phyloP scores from a whole-genome alignment of 108 stramenopile species.

The Bacterosira constricta region DNA sequence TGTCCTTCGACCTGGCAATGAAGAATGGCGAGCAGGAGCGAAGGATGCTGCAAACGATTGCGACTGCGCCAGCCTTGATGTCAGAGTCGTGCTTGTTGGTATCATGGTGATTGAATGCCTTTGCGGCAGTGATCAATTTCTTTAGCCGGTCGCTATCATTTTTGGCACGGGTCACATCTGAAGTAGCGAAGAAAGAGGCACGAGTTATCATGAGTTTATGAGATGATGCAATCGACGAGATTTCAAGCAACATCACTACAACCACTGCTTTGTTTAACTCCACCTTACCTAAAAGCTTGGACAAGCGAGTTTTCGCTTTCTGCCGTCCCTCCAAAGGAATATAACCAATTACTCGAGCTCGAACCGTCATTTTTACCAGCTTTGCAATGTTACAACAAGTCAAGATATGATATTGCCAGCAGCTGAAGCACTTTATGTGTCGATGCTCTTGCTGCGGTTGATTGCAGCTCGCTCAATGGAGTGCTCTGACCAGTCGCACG shows the following conservation, averaged over 20 bases:
- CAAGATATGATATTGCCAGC: not conserved
- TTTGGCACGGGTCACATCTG: conserved; percentile 35
- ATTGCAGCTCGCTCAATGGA: no score
- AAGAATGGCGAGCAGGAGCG: conserved; percentile 42
- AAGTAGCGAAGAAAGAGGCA: not conserved
- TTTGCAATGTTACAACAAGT: no score
- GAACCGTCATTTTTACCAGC: conserved; percentile 13
- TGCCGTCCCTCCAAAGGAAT: conserved; percentile 32
- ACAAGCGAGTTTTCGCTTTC: conserved; percentile 25
- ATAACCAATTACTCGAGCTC: conserved; percentile 38
- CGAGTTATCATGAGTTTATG: not conserved
- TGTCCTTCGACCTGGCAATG: conserved; percentile 30
- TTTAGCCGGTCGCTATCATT: conserved; percentile 27
- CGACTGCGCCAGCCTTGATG: conserved; percentile 32
- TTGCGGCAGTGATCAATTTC: conserved; percentile 13
- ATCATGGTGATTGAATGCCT: conserved; percentile 36
- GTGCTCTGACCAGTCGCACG: no score
- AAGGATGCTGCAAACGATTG: conserved; percentile 35
- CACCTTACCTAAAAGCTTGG: conserved; percentile 34
- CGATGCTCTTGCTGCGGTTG: not conserved
- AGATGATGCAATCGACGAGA: not conserved
- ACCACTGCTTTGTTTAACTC: not conserved
- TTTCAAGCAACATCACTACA: not conserved
- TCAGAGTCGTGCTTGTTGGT: conserved; percentile 29
- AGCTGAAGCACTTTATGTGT: not conserved